Conservation (phyloP, 1,139 yeast species). For the Magnusiomyces tetraspermus region DNA sequence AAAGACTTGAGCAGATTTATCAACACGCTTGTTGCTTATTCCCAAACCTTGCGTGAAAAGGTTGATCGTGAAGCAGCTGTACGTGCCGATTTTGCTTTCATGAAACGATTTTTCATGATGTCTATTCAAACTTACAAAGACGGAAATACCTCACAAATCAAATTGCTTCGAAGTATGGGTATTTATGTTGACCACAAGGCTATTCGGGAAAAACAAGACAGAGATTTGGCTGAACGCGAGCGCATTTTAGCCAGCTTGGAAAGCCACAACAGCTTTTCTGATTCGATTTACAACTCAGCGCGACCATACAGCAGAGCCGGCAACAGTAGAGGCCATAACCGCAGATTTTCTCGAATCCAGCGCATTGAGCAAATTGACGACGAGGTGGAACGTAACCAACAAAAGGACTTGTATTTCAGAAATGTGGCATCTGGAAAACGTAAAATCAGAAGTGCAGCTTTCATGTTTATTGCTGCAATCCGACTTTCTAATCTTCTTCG, state of each 20-base stretch:
- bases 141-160: constrained; percentile 36
- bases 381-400: background rate
- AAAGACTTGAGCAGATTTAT: constrained; percentile 2
- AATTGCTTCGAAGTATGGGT: constrained; percentile 40
- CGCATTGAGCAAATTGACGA: background rate
- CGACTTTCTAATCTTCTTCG: constrained; percentile 39
- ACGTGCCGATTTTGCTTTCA: constrained; percentile 43
- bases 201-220: background rate
- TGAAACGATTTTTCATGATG: constrained; percentile 42
- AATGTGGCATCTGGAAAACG: background rate
- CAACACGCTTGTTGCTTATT: constrained; percentile 18
- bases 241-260: constrained; percentile 20
- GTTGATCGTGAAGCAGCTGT: constrained; percentile 28
- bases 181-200: constrained; percentile 38
- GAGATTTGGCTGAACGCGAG: background rate
- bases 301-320: background rate
- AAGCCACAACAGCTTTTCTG: background rate
- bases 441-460: background rate
- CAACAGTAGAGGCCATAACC: background rate
- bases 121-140: constrained; percentile 41
- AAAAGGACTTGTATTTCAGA: constrained; percentile 6
- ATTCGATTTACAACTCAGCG: background rate
- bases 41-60: constrained; percentile 19
- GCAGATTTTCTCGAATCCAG: background rate
- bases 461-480: constrained; percentile 44